These are phyloP conservation scores for Saturnispora gosingensis DNA, from an alignment of 805 yeast species.

Conservation along the genomic window DNA sequence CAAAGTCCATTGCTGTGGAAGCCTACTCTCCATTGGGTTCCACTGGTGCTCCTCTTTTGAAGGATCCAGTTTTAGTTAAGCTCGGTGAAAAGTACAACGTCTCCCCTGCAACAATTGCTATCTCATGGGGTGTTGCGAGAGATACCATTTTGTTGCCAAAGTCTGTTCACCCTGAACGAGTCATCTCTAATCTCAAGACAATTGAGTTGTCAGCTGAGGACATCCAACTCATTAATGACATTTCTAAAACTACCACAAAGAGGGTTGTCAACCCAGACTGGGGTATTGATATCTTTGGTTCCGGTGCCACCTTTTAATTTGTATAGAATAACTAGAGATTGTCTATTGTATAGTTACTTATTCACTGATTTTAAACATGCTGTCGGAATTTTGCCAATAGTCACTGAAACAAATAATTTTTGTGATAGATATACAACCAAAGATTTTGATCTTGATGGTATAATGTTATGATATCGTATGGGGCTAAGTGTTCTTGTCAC, in stretches of 20 bases:
- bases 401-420: too few species aligned
- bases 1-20: conserved; percentile 48
- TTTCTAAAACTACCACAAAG: conserved; percentile 2
- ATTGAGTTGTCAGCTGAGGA: conserved; percentile 31
- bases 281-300: conserved; percentile 11
- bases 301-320: background rate
- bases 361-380: background rate
- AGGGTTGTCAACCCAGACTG: conserved; percentile 13
- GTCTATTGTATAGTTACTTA: background rate
- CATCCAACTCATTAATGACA: conserved; percentile 22
- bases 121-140: conserved; percentile 53
- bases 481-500: too few species aligned
- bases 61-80: conserved; percentile 33
- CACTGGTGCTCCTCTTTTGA: conserved; percentile 43
- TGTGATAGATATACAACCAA: too few species aligned
- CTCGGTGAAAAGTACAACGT: conserved; percentile 38
- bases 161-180: conserved; percentile 25
- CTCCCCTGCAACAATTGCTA: conserved; percentile 41
- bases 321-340: background rate
- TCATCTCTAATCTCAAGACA: conserved; percentile 29
- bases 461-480: too few species aligned
- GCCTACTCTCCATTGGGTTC: conserved; percentile 79
- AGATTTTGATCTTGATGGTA: too few species aligned
- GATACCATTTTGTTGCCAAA: conserved; percentile 35
- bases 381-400: too few species aligned